Conservation (phyloP, 2,329 filamentous ascomycete species). For the Parastagonospora nodorum region DNA sequence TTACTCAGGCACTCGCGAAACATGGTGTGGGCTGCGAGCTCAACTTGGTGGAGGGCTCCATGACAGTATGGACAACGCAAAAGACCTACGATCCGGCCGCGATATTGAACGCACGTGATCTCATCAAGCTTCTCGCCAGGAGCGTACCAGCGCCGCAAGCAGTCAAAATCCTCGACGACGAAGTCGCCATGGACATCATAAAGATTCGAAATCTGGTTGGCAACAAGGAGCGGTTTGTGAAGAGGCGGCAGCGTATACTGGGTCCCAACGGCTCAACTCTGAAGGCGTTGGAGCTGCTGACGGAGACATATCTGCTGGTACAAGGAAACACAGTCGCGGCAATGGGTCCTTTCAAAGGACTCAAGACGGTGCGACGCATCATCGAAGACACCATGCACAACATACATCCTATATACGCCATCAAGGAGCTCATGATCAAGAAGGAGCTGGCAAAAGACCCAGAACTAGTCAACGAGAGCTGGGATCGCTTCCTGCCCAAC, state of each 20-base stretch:
- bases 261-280: slow-evolving; percentile 90
- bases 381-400: slow-evolving; percentile 97
- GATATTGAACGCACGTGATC: slow-evolving; percentile 89
- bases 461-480: slow-evolving; percentile 82
- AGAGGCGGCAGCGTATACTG: slow-evolving; percentile 88
- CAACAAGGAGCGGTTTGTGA: slow-evolving; percentile 95
- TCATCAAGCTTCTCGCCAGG: slow-evolving; percentile 90
- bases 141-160: slow-evolving; percentile 87
- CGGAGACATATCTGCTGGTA: slow-evolving; percentile 84
- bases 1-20: slow-evolving; percentile 87
- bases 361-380: slow-evolving; percentile 85
- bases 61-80: slow-evolving; percentile 94
- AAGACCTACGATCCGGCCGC: slow-evolving; percentile 91
- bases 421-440: slow-evolving; percentile 96
- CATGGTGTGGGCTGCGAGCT: slow-evolving; percentile 87
- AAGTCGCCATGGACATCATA: slow-evolving; percentile 90
- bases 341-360: slow-evolving; percentile 90
- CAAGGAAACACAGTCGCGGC: slow-evolving; percentile 93
- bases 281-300: slow-evolving; percentile 91
- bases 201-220: slow-evolving; percentile 89
- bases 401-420: slow-evolving; percentile 86
- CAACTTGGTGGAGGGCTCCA: slow-evolving; percentile 92
- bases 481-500: slow-evolving; percentile 94
- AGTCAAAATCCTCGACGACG: slow-evolving; percentile 91
- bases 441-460: slow-evolving; percentile 89